Conservation (phyloP, 2,329 filamentous ascomycete species). For the Cytospora chrysosperma region DNA sequence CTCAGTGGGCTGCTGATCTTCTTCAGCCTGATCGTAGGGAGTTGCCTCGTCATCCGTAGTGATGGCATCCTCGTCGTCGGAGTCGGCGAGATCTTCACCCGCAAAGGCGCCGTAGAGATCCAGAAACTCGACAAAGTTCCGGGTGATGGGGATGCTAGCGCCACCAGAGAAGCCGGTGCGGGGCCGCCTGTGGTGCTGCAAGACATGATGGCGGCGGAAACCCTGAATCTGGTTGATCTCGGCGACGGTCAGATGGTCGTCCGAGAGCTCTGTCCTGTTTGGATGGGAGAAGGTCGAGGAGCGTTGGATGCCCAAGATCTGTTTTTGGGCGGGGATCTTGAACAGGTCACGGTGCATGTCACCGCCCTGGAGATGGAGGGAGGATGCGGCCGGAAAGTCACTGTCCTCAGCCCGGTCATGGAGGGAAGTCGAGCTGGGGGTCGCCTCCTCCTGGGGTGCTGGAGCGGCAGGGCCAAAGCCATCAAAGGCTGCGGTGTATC, state of each 20-base stretch:
- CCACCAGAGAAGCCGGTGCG: constrained; percentile 28
- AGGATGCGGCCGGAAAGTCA: constrained; percentile 53
- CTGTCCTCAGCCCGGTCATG: not conserved
- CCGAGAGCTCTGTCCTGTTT: constrained; percentile 14
- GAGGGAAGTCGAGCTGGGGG: not conserved
- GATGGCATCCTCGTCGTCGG: constrained; percentile 57
- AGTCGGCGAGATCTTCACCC: constrained; percentile 65
- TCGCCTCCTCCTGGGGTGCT: not conserved
- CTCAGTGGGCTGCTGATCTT: constrained; percentile 42
- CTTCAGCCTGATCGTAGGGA: constrained; percentile 43
- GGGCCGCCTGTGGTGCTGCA: constrained; percentile 34
- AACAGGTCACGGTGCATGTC: constrained; percentile 79
- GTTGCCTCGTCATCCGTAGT: constrained; percentile 21
- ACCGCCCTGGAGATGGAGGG: constrained; percentile 69
- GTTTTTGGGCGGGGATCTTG: constrained; percentile 58
- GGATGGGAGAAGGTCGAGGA: constrained; percentile 28
- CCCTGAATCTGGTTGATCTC: constrained; percentile 46
- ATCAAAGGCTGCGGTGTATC: constrained; percentile 36
- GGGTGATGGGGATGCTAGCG: constrained; percentile 51
- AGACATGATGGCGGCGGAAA: constrained; percentile 50
- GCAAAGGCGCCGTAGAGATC: constrained; percentile 76
- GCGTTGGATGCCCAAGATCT: constrained; percentile 34
- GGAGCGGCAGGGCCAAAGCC: constrained; percentile 1
- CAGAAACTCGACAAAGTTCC: constrained; percentile 73
- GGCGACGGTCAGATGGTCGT: constrained; percentile 25